These are phyloP conservation scores for Coemansia sp. DNA, from an alignment of 192 early-diverging fungal species.

Conservation along the genomic window DNA sequence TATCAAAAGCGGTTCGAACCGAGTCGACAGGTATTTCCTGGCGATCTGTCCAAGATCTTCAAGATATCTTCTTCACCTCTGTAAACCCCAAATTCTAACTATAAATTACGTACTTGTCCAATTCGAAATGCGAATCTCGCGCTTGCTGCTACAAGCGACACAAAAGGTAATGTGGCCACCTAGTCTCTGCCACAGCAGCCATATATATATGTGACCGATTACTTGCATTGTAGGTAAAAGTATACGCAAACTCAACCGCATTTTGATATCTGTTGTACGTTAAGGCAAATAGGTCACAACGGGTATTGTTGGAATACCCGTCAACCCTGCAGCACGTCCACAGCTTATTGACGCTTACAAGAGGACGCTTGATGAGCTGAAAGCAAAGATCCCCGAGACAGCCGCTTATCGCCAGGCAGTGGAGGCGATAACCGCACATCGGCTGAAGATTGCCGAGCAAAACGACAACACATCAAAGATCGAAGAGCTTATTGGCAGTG, in stretches of 20 bases:
- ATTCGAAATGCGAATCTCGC: slow-evolving; percentile 41
- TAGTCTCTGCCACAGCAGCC: neutral
- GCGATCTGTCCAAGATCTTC: too few species aligned
- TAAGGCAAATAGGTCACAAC: slow-evolving; percentile 60
- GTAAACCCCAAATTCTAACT: neutral
- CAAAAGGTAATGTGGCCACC: slow-evolving; percentile 35
- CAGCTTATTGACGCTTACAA: slow-evolving; percentile 83
- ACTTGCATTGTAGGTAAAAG: neutral
- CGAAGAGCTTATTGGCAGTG: slow-evolving; percentile 73
- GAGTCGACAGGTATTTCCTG: neutral
- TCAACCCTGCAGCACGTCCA: slow-evolving; percentile 85
- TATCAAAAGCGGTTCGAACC: neutral
- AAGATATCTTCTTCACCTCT: too few species aligned
- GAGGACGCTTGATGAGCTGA: slow-evolving; percentile 70
- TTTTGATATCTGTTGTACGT: neutral
- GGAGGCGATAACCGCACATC: slow-evolving; percentile 73
- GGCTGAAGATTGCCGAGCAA: slow-evolving; percentile 74
- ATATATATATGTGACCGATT: neutral
- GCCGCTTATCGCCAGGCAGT: slow-evolving; percentile 84
- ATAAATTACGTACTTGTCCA: neutral
- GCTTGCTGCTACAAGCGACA: slow-evolving; percentile 40
- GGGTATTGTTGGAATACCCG: slow-evolving; percentile 81
- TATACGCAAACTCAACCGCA: neutral
- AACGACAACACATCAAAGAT: slow-evolving; percentile 74
- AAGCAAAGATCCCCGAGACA: slow-evolving; percentile 69